Evolutionary conservation across 371 early-diverging fungal species (phyloP).

Genomic region (Lichtheimia ornata): DNA sequence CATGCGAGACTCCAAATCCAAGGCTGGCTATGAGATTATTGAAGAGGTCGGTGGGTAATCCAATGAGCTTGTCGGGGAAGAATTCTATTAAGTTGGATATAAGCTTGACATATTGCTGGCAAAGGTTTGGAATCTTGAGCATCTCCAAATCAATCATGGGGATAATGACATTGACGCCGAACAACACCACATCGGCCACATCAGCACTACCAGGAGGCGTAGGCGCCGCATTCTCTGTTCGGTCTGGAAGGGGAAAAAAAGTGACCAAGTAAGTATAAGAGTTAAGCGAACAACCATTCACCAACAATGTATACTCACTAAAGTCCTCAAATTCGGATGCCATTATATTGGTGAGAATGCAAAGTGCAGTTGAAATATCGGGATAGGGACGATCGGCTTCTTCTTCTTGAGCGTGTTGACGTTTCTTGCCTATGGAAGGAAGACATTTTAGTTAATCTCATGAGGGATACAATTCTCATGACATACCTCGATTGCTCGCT

Average conservation of each 20-base stretch:
- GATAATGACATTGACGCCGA: conserved; percentile 66
- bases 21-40: conserved; percentile 65
- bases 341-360: conserved; percentile 62
- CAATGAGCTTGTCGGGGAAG: conserved; percentile 66
- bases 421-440: conserved; percentile 45
- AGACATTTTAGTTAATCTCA: background rate
- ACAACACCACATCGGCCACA: conserved; percentile 71
- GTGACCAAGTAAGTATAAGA: no score
- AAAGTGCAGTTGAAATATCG: conserved; percentile 68
- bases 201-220: conserved; percentile 29
- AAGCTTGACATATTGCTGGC: conserved; percentile 68
- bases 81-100: conserved; percentile 67
- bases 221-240: conserved; percentile 10
- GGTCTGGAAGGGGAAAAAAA: conserved; percentile 2
- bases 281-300: no score
- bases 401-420: conserved; percentile 52
- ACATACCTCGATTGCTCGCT: conserved; percentile 49
- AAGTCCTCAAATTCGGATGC: conserved; percentile 61
- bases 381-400: conserved; percentile 70
- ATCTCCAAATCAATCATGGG: conserved; percentile 75
- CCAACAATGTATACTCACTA: conserved; percentile 25
- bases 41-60: conserved; percentile 56
- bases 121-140: conserved; percentile 74
- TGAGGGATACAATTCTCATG: background rate
- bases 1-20: conserved; percentile 65